Base-by-base conservation (phyloP, 1,284 basidiomycete genomes). In the Heterobasidion parviporum region DNA sequence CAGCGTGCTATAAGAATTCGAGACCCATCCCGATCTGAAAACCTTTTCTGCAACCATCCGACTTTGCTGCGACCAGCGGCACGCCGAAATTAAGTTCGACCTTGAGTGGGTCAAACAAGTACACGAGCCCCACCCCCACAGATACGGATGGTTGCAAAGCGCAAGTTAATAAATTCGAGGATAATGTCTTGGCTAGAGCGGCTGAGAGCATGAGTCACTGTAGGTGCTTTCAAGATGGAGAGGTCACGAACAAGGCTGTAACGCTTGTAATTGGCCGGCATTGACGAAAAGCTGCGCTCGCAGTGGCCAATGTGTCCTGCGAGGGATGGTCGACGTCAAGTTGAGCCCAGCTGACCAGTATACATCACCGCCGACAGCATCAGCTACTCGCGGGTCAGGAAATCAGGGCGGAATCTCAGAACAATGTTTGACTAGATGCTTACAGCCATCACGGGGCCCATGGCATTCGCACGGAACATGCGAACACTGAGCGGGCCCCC, bases 11-110 rank as follows among this genome's bases (percentile, higher is more conserved):
- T 65, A 90, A 64, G 67, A 89, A 96, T 64, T 95, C 92, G 56
- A 99, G 69, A 0, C 96, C 97, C 59, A 99, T 83, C 3, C 97
- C 96, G 26, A 98, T 81, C 67, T 97, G 94, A 50, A 98, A 74
- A 0, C 96, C 97, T 61, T 86, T 85, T 55, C 88, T 78, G 51
- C 77, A 68, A 1, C 86, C 83, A 70, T 99, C 96, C 51, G 86
- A 86, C 62, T 78, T 82, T 50, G 84, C 83, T 1, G 86, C 85
- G 0, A 89, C 80, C 1, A 99, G 72, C 1, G 96, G 96, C 53
- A 98, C 79, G 3, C 94, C 92, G 60, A 98, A 85, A 68, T 98
- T 99, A 60, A 96, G 74, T 70, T 99, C 97, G 44, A 95, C 77
- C 18, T 94, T 76, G 15, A 94, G 77, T 2, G 90, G 87, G 57